A percentile compares a stretch with the other conserved stretches of the same genome.
These are phyloP conservation scores for Russula lepida DNA, from an alignment of 768 basidiomycete species.

Conservation along the genomic window DNA sequence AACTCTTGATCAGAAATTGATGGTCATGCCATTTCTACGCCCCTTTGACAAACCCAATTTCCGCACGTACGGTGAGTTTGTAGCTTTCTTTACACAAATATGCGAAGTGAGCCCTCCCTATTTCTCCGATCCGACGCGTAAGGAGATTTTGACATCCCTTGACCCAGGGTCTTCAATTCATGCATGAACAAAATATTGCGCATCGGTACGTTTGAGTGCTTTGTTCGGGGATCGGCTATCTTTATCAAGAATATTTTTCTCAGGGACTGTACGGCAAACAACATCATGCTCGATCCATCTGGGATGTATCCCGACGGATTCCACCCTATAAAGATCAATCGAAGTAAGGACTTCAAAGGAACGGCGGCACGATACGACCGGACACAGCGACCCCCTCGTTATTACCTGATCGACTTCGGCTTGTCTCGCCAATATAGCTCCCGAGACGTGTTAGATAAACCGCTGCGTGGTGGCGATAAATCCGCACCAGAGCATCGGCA, in stretches of 20 bases:
- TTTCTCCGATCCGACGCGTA: not conserved
- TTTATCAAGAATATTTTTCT: not conserved
- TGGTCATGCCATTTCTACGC: slow-evolving; percentile 21
- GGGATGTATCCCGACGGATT: not conserved
- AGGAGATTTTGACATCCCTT: not conserved
- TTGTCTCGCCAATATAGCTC: slow-evolving; percentile 20
- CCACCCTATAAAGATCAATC: not conserved
- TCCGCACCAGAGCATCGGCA: slow-evolving; percentile 29
- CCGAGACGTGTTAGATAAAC: slow-evolving; percentile 21
- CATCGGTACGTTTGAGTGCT: slow-evolving; percentile 27
- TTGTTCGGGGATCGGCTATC: slow-evolving; percentile 1
- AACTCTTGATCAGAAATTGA: not conserved
- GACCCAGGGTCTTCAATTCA: slow-evolving; percentile 21
- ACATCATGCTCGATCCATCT: too few relatives aligned
- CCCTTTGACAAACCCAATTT: slow-evolving; percentile 21
- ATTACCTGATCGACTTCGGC: slow-evolving; percentile 21
- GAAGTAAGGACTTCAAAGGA: not conserved
- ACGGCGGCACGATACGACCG: not conserved
- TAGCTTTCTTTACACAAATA: too few relatives aligned
- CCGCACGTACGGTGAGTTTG: not conserved
- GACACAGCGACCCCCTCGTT: slow-evolving; percentile 23
- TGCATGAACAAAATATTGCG: slow-evolving; percentile 22
- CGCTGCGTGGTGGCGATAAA: slow-evolving; percentile 26
- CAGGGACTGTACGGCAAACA: not conserved
- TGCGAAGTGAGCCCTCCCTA: not conserved